Conservation (phyloP, 305 asterid genomes). For the Fraxinus velutina region DNA sequence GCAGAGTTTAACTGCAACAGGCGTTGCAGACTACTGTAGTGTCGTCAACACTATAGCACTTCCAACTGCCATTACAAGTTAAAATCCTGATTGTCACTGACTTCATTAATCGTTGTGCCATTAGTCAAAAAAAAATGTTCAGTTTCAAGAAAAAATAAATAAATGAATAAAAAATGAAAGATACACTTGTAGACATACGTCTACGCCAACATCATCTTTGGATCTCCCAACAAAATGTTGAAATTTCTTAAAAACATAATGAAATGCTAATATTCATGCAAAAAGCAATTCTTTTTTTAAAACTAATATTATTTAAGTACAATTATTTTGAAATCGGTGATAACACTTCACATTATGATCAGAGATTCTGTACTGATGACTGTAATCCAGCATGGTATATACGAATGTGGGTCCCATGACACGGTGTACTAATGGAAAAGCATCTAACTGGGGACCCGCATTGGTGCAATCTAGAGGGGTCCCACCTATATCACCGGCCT, state of each 20-base stretch:
- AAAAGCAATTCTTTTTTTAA: background rate
- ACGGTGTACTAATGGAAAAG: slow-evolving; percentile 36
- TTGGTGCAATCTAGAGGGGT: background rate
- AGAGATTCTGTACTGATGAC: slow-evolving; percentile 24
- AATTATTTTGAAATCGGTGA: background rate
- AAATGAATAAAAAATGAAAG: too few relatives aligned
- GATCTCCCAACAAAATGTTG: background rate
- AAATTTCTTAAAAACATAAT: background rate
- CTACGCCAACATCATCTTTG: background rate
- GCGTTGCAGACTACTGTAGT: background rate
- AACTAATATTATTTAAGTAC: background rate
- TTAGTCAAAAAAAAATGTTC: background rate
- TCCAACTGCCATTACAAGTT: background rate
- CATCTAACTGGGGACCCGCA: slow-evolving; percentile 32
- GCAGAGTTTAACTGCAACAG: background rate
- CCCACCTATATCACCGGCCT: background rate
- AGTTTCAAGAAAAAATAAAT: background rate
- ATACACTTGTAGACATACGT: background rate
- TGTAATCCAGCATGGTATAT: slow-evolving; percentile 43
- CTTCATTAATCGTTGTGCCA: too few relatives aligned
- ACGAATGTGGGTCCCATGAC: slow-evolving; percentile 39
- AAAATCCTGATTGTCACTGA: background rate
- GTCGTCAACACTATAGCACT: too few relatives aligned
- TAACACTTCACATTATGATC: background rate
- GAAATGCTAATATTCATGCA: background rate